These are phyloP conservation scores for Lanmaoa rubissima DNA, from an alignment of 768 basidiomycete species.

Conservation along the genomic window DNA sequence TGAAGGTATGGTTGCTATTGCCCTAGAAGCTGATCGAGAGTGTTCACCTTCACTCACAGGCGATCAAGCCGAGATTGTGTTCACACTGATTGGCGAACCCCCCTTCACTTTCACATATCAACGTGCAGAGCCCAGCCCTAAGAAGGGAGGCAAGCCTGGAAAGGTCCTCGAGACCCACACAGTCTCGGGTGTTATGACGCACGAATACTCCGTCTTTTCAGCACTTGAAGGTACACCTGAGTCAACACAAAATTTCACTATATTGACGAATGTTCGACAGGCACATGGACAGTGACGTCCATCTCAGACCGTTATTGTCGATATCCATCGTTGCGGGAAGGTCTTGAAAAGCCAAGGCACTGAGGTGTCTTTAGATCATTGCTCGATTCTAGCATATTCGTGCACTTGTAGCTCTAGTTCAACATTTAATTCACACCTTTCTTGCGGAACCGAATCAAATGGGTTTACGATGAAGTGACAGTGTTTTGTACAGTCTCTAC, in stretches of 20 bases:
- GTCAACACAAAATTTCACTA: neutral
- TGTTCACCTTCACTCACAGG: constrained; percentile 41
- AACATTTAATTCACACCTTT: constrained; percentile 2
- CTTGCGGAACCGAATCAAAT: neutral
- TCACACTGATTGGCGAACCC: constrained; percentile 85
- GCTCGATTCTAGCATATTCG: constrained; percentile 15
- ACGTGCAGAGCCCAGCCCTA: constrained; percentile 65
- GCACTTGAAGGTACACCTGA: constrained; percentile 78
- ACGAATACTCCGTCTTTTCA: constrained; percentile 88
- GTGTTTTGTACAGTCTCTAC: neutral
- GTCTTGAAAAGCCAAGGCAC: constrained; percentile 36
- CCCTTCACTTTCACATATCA: constrained; percentile 98
- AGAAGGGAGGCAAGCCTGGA: constrained; percentile 66
- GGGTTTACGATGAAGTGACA: constrained; percentile 2
- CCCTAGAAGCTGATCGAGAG: neutral
- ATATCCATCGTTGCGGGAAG: constrained; percentile 72
- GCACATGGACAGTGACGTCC: constrained; percentile 90
- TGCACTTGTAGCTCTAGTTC: constrained; percentile 29
- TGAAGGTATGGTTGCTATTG: constrained; percentile 54
- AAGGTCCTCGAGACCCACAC: constrained; percentile 92
- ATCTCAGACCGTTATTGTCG: constrained; percentile 89
- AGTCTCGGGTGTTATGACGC: constrained; percentile 69
- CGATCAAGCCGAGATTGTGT: constrained; percentile 91
- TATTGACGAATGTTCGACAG: constrained; percentile 37
- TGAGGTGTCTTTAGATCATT: constrained; percentile 11